Conservation (phyloP, 2,329 filamentous ascomycete genomes). For the Fusarium praegraminearum region DNA sequence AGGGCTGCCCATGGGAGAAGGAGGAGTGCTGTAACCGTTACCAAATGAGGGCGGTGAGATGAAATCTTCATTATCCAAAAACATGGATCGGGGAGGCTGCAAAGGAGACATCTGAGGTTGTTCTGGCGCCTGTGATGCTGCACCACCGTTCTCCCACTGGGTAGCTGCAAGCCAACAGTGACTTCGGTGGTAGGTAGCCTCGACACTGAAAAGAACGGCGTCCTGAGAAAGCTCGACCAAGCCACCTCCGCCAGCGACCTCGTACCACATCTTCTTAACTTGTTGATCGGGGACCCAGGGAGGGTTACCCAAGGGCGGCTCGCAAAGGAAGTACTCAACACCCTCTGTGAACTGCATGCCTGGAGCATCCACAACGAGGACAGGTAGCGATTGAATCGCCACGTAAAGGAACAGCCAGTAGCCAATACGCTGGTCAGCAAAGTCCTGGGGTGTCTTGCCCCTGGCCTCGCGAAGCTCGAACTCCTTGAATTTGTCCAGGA, state of each 20-base stretch:
- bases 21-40: slow-evolving; percentile 44
- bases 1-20: slow-evolving; percentile 49
- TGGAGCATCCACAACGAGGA: slow-evolving; percentile 81
- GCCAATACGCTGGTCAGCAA: slow-evolving; percentile 78
- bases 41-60: slow-evolving; percentile 41
- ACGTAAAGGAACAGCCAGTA: slow-evolving; percentile 87
- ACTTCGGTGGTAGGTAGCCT: slow-evolving; percentile 69
- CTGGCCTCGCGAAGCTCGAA: slow-evolving; percentile 78
- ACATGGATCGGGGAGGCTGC: slow-evolving; percentile 54
- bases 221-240: slow-evolving; percentile 70
- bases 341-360: slow-evolving; percentile 75
- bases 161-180: slow-evolving; percentile 68
- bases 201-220: slow-evolving; percentile 70
- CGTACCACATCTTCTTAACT: slow-evolving; percentile 78
- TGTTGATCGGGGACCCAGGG: slow-evolving; percentile 78
- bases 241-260: slow-evolving; percentile 73
- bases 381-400: slow-evolving; percentile 80
- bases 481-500: slow-evolving; percentile 76
- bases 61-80: slow-evolving; percentile 49
- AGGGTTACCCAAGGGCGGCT: slow-evolving; percentile 76
- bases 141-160: slow-evolving; percentile 57
- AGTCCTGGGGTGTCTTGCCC: slow-evolving; percentile 72
- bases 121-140: slow-evolving; percentile 40
- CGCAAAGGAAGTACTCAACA: slow-evolving; percentile 85
- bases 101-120: slow-evolving; percentile 56